Conservation (phyloP, 202 grass and related monocot species). For the Schoenoplectus triqueter region DNA sequence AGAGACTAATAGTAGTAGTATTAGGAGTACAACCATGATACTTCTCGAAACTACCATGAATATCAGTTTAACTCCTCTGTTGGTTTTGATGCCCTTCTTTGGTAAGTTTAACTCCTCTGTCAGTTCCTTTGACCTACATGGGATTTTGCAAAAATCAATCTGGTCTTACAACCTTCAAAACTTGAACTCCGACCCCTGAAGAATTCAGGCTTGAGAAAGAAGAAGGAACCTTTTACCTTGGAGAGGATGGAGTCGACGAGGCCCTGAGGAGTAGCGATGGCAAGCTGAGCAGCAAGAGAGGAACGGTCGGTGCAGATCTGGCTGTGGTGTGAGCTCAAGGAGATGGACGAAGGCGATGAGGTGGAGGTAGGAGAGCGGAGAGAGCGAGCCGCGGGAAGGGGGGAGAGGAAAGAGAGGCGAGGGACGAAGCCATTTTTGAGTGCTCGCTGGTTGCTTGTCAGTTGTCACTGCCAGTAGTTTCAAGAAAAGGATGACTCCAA, state of each 20-base stretch:
- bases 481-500: no score
- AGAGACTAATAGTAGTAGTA: conserved; percentile 17
- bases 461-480: not conserved
- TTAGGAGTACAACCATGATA: conserved; percentile 14
- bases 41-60: not conserved
- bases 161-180: not conserved
- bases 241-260: conserved; percentile 79
- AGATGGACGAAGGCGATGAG: conserved; percentile 42
- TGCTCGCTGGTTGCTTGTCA: not conserved
- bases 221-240: conserved; percentile 50
- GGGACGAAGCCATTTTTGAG: conserved; percentile 42
- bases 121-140: conserved; percentile 74
- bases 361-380: not conserved
- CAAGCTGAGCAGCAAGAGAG: conserved; percentile 52
- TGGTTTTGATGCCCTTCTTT: conserved; percentile 51
- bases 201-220: not conserved
- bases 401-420: conserved; percentile 50
- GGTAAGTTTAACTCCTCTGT: conserved; percentile 64
- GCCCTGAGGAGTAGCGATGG: conserved; percentile 52
- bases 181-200: not conserved
- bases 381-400: not conserved
- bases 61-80: no score
- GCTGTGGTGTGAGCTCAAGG: conserved; percentile 38
- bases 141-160: not conserved
- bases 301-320: conserved; percentile 48